Conservation (phyloP, 2,329 filamentous ascomycete genomes). For the Bipolaris zeicola region DNA sequence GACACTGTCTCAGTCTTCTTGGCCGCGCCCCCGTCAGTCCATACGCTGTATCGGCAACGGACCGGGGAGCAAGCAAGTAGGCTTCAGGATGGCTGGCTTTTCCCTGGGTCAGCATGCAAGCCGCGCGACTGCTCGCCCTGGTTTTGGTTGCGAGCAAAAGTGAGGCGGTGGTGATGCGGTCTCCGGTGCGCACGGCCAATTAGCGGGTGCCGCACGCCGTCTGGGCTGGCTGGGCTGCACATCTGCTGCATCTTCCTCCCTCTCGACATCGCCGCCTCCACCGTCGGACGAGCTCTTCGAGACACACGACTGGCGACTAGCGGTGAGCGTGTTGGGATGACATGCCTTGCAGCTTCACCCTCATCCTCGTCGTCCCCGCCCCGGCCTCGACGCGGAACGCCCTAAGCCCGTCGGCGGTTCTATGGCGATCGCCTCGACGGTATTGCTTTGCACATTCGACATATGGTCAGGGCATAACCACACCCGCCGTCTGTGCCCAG, state of each 20-base stretch:
- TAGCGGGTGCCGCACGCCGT: conserved; percentile 21
- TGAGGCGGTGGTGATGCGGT: conserved; percentile 39
- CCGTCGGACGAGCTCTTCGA: conserved; percentile 27
- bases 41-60: not conserved
- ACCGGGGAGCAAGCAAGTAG: not conserved
- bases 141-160: conserved; percentile 25
- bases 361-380: conserved; percentile 11
- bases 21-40: too few relatives aligned
- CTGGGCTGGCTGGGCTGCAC: conserved; percentile 26
- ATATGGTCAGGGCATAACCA: conserved; percentile 32
- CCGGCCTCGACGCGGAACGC: conserved; percentile 25
- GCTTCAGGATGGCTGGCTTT: conserved; percentile 9
- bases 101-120: conserved; percentile 15
- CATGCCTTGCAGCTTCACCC: conserved; percentile 41
- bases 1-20: not conserved
- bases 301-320: conserved; percentile 28
- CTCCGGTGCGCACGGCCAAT: conserved; percentile 33
- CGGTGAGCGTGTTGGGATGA: conserved; percentile 38
- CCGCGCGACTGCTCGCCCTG: conserved; percentile 34
- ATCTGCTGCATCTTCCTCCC: conserved; percentile 22
- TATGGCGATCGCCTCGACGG: conserved; percentile 35
- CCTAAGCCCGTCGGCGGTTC: conserved; percentile 28
- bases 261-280: conserved; percentile 20
- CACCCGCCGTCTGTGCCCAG: conserved; percentile 27
- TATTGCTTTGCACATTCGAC: conserved; percentile 32